phyloP scores from a whole-genome alignment of 371 early-diverging fungal species.

The Rhizopus stolonifer region DNA sequence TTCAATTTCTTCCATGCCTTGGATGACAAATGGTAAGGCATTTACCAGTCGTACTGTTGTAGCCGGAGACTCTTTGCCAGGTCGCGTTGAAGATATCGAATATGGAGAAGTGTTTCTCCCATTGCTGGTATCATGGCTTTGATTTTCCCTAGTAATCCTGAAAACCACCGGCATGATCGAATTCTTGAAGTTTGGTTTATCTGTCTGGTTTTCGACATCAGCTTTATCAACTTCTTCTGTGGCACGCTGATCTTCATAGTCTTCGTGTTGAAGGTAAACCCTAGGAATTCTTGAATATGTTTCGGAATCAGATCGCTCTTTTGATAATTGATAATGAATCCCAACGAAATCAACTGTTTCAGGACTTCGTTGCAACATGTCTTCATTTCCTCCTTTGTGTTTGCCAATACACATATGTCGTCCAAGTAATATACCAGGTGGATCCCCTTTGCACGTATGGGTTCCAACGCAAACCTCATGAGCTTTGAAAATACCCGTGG shows the following conservation, averaged over 20 bases:
- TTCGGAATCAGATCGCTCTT: slow-evolving; percentile 13
- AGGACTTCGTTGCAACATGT: not conserved
- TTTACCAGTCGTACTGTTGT: too few relatives aligned
- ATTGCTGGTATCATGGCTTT: slow-evolving; percentile 15
- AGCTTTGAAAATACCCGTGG: slow-evolving; percentile 1
- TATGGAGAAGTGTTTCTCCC: slow-evolving; percentile 3
- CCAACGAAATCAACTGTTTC: slow-evolving; percentile 4
- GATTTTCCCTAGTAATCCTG: slow-evolving; percentile 14
- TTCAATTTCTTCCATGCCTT: too few relatives aligned
- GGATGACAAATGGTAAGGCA: too few relatives aligned
- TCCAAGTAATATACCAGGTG: slow-evolving; percentile 13
- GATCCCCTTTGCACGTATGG: slow-evolving; percentile 3
- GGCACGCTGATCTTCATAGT: slow-evolving; percentile 8
- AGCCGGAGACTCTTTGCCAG: too few relatives aligned
- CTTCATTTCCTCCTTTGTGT: not conserved
- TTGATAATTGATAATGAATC: slow-evolving; percentile 12
- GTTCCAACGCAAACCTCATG: slow-evolving; percentile 7
- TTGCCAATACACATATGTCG: slow-evolving; percentile 1
- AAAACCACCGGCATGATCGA: slow-evolving; percentile 8
- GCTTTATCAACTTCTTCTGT: not conserved
- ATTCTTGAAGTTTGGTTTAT: not conserved
- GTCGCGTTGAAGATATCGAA: too few relatives aligned
- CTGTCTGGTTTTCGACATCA: slow-evolving; percentile 4
- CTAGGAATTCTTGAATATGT: slow-evolving; percentile 8
- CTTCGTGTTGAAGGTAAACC: slow-evolving; percentile 8